Evolutionary conservation across 768 basidiomycete genomes (phyloP), one percentile per base, ranked within the genome.

Genomic region (Boletales sp.): DNA sequence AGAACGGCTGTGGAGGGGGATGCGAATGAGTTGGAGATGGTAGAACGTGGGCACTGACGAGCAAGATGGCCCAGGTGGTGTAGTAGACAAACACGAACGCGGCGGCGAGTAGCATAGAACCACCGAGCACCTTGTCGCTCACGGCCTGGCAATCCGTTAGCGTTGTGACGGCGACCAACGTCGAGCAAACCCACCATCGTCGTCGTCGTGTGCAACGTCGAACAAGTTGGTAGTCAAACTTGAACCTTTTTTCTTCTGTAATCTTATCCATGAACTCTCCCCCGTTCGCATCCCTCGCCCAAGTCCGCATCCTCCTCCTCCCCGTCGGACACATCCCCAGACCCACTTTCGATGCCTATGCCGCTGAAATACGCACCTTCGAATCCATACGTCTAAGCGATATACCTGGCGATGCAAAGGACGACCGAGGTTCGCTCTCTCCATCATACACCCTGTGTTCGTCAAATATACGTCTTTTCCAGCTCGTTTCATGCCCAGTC

Each of bases 1-100:
- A 83, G 74, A 97, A 92, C 7, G 94, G 94, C 84, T 86, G 47
- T 36, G 51, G n/a, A 50, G 5, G 34, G 34, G 5, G 34, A 27
- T 27, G 24, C 24, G 24, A 6, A 40, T 53, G 53, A 48, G 36
- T 48, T 42, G 50, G 44, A 41, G 27, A 40, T 18, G 31, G 13
- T 3, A 13, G 27, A 29, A 27, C 24, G 24, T 27, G 9, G 19
- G 31, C 24, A 69, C 86, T 60, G 56, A 93, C 94, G 47, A 94
- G 78, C 44, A 97, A 72, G 47, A 97, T 77, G 13, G 93, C 85
- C 94, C 94, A 97, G 24, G 79, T 76, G 2, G 94, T 93, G 68
- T 97, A 98, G 67, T 97, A 97, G 10, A 79, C 72, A 72, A 95
- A 95, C 34, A 89, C 80, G 39, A 82, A 67, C 7, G 81, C 78